These are phyloP conservation scores for Jackrogersella minutella DNA, from an alignment of 495 filamentous ascomycete genomes.

Conservation along the genomic window DNA sequence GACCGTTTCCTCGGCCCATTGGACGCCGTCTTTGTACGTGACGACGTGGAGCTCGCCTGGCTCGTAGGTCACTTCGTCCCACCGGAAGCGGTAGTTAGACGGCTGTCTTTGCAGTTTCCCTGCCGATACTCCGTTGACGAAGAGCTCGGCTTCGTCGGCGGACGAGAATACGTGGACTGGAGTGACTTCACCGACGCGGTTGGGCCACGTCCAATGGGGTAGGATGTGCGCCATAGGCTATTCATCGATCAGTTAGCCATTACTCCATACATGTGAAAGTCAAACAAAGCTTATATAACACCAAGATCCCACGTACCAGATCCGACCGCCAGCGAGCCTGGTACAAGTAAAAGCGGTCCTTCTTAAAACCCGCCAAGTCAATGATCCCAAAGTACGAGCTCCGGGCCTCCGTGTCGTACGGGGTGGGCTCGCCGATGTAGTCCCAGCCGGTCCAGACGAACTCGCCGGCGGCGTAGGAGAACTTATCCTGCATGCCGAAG, in stretches of 20 bases:
- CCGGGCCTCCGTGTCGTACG: constrained; percentile 48
- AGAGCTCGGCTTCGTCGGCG: constrained; percentile 58
- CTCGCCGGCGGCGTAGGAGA: constrained; percentile 55
- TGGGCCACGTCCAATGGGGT: constrained; percentile 62
- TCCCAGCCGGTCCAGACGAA: constrained; percentile 63
- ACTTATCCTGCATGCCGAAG: constrained; percentile 54
- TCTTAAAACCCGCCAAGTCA: constrained; percentile 60
- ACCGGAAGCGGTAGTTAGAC: constrained; percentile 55
- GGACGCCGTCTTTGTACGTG: constrained; percentile 51
- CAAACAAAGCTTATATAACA: no score
- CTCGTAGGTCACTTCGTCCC: constrained; percentile 56
- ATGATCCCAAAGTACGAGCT: constrained; percentile 61
- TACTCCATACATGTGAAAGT: neutral
- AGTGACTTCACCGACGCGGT: constrained; percentile 54
- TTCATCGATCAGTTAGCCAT: constrained; percentile 18
- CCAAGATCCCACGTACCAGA: constrained; percentile 22
- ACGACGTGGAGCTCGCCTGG: constrained; percentile 55
- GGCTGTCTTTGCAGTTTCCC: constrained; percentile 46
- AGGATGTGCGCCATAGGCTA: constrained; percentile 54
- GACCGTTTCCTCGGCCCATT: constrained; percentile 53
- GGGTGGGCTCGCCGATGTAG: constrained; percentile 60
- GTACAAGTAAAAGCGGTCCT: constrained; percentile 59
- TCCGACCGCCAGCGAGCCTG: constrained; percentile 57
- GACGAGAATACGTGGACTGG: constrained; percentile 59
- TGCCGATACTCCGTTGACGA: constrained; percentile 55